Evolutionary conservation across 345 rosid genomes (phyloP).

Genomic region (Eutrema heterophyllum): DNA sequence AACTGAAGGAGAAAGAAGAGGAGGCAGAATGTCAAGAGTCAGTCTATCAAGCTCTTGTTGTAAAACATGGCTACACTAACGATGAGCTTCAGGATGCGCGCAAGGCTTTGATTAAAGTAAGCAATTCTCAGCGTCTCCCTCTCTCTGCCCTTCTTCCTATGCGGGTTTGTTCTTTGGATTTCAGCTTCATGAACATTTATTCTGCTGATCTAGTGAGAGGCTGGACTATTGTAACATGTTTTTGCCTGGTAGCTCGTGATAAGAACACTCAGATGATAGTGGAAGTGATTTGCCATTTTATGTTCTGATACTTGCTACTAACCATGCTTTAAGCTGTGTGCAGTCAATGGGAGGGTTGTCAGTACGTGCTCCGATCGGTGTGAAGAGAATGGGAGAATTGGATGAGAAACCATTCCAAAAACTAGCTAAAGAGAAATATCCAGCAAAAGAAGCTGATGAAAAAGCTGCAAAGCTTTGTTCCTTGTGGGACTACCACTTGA

Average conservation of each 20-base stretch:
- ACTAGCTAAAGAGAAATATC: conserved; percentile 25
- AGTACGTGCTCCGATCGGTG: neutral
- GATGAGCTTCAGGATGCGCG: conserved; percentile 39
- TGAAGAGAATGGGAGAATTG: conserved; percentile 32
- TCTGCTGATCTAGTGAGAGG: neutral
- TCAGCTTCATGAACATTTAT: neutral
- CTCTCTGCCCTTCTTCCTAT: neutral
- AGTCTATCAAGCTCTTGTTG: conserved; percentile 35
- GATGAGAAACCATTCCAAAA: conserved; percentile 21
- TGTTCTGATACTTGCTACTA: neutral
- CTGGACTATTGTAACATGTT: neutral
- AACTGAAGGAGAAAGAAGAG: conserved; percentile 54
- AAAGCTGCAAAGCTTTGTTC: conserved; percentile 18
- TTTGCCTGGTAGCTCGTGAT: neutral
- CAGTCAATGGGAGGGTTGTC: conserved; percentile 22
- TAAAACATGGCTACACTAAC: conserved; percentile 19
- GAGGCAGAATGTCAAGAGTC: conserved; percentile 38
- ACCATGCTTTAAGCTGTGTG: conserved; percentile 2
- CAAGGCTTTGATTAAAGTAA: conserved; percentile 31
- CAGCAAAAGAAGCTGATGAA: neutral
- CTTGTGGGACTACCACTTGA: conserved; percentile 27
- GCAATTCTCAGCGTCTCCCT: neutral
- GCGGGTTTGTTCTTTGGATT: neutral
- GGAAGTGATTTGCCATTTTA: neutral
- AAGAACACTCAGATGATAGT: neutral